Conservation (phyloP, 2,329 filamentous ascomycete genomes). For the Ophiostoma tasmaniense region DNA sequence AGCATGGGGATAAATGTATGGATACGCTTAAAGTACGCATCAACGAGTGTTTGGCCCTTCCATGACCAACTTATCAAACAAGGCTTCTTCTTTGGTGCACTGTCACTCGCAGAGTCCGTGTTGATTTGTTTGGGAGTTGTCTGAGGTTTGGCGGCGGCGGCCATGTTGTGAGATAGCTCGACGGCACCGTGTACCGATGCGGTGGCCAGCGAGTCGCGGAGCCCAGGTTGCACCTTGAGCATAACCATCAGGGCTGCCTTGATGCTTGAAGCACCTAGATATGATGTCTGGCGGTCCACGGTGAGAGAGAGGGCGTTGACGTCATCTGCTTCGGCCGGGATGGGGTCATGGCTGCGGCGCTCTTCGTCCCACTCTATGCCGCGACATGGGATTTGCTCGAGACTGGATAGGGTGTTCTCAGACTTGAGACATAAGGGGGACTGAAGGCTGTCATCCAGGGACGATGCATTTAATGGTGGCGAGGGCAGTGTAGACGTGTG, state of each 20-base stretch:
- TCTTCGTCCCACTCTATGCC: slow-evolving; percentile 62
- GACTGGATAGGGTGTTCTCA: slow-evolving; percentile 31
- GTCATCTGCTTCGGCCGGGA: slow-evolving; percentile 42
- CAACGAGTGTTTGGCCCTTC: slow-evolving; percentile 60
- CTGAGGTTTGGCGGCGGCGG: background rate
- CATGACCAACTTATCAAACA: slow-evolving; percentile 49
- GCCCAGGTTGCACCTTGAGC: slow-evolving; percentile 44
- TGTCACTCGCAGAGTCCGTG: too few relatives aligned
- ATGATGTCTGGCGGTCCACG: slow-evolving; percentile 53
- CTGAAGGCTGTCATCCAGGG: background rate
- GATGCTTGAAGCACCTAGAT: slow-evolving; percentile 66
- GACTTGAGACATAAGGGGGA: background rate
- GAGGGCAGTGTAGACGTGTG: background rate
- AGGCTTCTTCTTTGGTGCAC: slow-evolving; percentile 27
- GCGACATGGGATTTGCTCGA: slow-evolving; percentile 51
- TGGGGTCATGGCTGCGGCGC: background rate
- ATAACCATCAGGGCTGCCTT: slow-evolving; percentile 68
- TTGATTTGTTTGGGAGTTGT: background rate
- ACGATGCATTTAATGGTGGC: background rate
- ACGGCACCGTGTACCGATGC: background rate
- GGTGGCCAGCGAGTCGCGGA: background rate
- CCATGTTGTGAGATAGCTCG: background rate
- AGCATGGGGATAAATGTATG: slow-evolving; percentile 67
- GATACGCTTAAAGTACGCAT: slow-evolving; percentile 67
- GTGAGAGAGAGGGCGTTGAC: slow-evolving; percentile 59